phyloP scores from a whole-genome alignment of 164 flowering plant genomes.

The Sextonia rubra region DNA sequence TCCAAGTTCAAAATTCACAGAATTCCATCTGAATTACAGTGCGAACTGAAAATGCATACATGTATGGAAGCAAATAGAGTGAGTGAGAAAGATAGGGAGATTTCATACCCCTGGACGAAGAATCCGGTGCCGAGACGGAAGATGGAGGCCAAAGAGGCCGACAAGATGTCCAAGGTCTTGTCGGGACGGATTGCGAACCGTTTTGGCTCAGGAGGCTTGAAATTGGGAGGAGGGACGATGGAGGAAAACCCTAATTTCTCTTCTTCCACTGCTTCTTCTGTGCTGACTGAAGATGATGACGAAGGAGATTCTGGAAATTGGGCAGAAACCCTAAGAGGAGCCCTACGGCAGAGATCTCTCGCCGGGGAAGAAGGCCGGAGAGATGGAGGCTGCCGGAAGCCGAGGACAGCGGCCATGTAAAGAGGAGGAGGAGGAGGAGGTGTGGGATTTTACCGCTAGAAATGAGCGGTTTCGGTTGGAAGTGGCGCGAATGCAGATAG shows the following conservation, averaged over 20 bases:
- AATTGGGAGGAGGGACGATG: slow-evolving; percentile 61
- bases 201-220: slow-evolving; percentile 82
- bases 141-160: slow-evolving; percentile 62
- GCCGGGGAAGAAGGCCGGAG: slow-evolving; percentile 22
- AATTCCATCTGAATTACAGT: not conserved
- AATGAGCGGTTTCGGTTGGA: not conserved
- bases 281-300: slow-evolving; percentile 20
- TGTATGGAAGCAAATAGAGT: no score
- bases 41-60: not conserved
- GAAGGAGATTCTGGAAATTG: slow-evolving; percentile 26
- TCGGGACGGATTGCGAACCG: slow-evolving; percentile 65
- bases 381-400: slow-evolving; percentile 28
- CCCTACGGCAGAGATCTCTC: slow-evolving; percentile 6
- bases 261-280: slow-evolving; percentile 8
- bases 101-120: slow-evolving; percentile 65
- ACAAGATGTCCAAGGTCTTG: slow-evolving; percentile 50
- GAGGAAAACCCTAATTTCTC: slow-evolving; percentile 1
- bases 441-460: not conserved
- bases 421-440: not conserved
- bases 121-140: slow-evolving; percentile 80
- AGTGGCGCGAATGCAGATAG: not conserved
- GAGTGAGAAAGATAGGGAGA: not conserved
- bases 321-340: slow-evolving; percentile 16
- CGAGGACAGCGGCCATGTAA: slow-evolving; percentile 50
- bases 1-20: no score